Percentiles rank a stretch among this genome's conserved stretches.
Conservation (phyloP, 352 stramenopile species). For the Phytophthora macrochlamydospora region DNA sequence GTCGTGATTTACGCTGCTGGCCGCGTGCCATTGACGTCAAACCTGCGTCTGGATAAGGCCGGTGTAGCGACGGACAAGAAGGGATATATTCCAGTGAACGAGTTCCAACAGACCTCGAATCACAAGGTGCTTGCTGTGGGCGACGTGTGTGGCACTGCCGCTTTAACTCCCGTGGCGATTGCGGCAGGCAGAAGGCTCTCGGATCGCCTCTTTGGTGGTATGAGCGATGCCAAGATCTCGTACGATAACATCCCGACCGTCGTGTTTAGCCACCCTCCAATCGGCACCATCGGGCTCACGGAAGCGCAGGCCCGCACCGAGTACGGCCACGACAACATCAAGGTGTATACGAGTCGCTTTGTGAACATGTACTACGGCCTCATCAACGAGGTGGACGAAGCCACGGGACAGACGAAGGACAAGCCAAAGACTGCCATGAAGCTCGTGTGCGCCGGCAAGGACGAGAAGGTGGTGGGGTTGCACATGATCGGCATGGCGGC, state of each 20-base stretch:
- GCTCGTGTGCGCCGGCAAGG: constrained; percentile 86
- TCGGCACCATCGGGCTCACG: constrained; percentile 94
- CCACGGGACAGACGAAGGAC: constrained; percentile 39
- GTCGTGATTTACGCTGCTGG: constrained; percentile 89
- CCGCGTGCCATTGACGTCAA: constrained; percentile 47
- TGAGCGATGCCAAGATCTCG: constrained; percentile 56
- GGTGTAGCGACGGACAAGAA: constrained; percentile 64
- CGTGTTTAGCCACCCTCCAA: constrained; percentile 96
- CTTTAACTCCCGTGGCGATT: constrained; percentile 88
- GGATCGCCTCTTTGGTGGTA: constrained; percentile 88
- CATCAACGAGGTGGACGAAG: constrained; percentile 65
- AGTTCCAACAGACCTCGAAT: constrained; percentile 91
- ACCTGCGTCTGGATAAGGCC: constrained; percentile 74
- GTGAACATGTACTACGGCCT: constrained; percentile 97
- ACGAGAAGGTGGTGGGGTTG: constrained; percentile 96
- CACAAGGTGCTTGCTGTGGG: constrained; percentile 83
- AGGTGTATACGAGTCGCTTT: constrained; percentile 94
- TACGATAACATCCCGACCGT: constrained; percentile 96
- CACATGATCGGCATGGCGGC: constrained; percentile 95
- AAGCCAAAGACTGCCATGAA: constrained; percentile 97
- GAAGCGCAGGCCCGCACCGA: constrained; percentile 89
- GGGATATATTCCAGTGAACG: constrained; percentile 87
- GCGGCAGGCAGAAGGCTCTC: constrained; percentile 81
- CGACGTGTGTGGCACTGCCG: constrained; percentile 68
- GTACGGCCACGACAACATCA: constrained; percentile 91